phyloP scores from a whole-genome alignment of 345 rosid species.

The Eucalyptus curtisii region DNA sequence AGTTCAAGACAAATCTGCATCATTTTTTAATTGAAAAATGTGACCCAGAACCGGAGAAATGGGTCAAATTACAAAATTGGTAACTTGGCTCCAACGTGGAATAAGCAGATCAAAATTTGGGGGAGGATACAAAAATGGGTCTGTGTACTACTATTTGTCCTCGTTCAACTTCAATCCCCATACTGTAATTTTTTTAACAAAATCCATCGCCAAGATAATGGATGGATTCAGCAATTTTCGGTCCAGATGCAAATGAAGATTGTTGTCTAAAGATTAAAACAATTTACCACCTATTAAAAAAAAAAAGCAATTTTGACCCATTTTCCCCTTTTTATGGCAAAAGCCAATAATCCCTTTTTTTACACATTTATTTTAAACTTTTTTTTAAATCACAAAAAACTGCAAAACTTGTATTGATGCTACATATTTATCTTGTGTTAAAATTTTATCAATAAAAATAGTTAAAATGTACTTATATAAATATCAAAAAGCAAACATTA shows the following conservation, averaged over 20 bases:
- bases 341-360: too few species aligned
- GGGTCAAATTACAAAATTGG: background rate
- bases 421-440: too few species aligned
- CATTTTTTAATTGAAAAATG: background rate
- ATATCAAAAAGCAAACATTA: too few species aligned
- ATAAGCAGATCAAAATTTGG: background rate
- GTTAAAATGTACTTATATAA: too few species aligned
- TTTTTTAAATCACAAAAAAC: too few species aligned
- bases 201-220: background rate
- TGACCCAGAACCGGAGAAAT: background rate
- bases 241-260: background rate
- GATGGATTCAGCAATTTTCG: background rate
- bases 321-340: background rate
- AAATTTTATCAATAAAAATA: too few species aligned
- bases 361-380: too few species aligned
- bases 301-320: background rate
- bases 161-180: background rate
- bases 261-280: background rate
- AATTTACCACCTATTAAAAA: background rate
- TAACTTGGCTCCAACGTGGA: background rate
- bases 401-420: too few species aligned
- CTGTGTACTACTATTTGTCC: background rate
- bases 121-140: background rate
- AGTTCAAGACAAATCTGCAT: background rate
- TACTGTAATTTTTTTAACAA: background rate